A percentile compares a stretch with the other conserved stretches of the same genome.
These are phyloP conservation scores for Sutorius eximius DNA, from an alignment of 1,284 basidiomycete genomes.

Conservation along the genomic window DNA sequence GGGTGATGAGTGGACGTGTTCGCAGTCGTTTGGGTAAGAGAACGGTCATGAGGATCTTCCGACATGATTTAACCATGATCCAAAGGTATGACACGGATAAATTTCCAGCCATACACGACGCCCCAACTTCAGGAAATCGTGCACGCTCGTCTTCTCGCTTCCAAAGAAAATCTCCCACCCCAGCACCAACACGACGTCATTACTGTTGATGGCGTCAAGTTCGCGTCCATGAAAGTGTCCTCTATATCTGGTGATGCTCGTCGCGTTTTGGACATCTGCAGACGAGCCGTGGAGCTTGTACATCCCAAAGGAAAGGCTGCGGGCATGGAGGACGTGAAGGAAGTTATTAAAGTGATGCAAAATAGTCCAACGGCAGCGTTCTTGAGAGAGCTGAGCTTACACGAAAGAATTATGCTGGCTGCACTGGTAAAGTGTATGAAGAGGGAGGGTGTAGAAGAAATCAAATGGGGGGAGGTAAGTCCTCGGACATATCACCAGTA, in stretches of 20 bases:
- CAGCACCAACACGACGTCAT: slow-evolving; percentile 53
- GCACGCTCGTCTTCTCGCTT: slow-evolving; percentile 68
- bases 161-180: slow-evolving; percentile 48
- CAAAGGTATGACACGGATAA: slow-evolving; percentile 90
- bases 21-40: slow-evolving; percentile 83
- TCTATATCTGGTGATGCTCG: slow-evolving; percentile 95
- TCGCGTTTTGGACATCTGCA: slow-evolving; percentile 90
- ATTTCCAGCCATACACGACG: slow-evolving; percentile 90
- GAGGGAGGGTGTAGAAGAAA: slow-evolving; percentile 84
- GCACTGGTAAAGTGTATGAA: slow-evolving; percentile 82
- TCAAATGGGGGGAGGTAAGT: slow-evolving; percentile 78
- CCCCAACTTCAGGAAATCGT: slow-evolving; percentile 86
- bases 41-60: neutral
- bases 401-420: slow-evolving; percentile 89
- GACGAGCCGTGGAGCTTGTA: slow-evolving; percentile 84
- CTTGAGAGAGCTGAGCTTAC: slow-evolving; percentile 76
- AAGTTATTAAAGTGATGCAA: slow-evolving; percentile 88
- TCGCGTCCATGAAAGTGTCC: slow-evolving; percentile 90
- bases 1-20: slow-evolving; percentile 90
- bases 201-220: slow-evolving; percentile 77
- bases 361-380: slow-evolving; percentile 87
- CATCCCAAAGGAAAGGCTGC: slow-evolving; percentile 56
- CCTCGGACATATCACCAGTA: neutral
- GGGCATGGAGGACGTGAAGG: slow-evolving; percentile 71
- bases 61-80: slow-evolving; percentile 1